Base-by-base conservation (phyloP, 2,329 filamentous ascomycete species). In the Colletotrichum euphorbiae region DNA sequence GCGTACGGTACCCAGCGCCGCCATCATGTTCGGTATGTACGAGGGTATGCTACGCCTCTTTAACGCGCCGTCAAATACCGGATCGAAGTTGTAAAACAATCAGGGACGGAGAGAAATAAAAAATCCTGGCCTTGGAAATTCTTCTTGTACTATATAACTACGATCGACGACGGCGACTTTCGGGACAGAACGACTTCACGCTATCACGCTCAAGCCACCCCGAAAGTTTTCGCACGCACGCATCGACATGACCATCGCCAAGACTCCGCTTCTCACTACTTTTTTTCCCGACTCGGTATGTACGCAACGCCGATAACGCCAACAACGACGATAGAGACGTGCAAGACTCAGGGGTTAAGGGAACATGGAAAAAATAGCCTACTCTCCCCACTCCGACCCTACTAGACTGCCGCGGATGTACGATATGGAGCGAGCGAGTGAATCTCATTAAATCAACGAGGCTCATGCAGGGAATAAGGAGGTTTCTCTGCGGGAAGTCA, bases 11-110 rank as follows among this genome's bases (percentile, higher is more conserved):
- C 95, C 95, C 1, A 96, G 92, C 73, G 94, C 95, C 7, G 94
- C 93, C 72, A 97, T 98, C 78, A 98, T 97, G 92, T 97, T 98
- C 78, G 94, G 93, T 79, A 96, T 96, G 84, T 97, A 89, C 75
- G 87, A 89, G 75, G 85, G 82, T 62, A 88, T 89, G 48, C 78
- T 89, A 33, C 81, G 82, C 6, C 73, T 86, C 6, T 82, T 85
- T 67, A 74, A 82, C 66, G 59, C 63, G 13, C 55, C 70, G 3
- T 68, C 60, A 40, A 71, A 70, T n/a, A 46, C 67, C 7, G 42
- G 31, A 21, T 38, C 60, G 13, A 67, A 28, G 28, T 43, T 67
- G 52, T 67, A 40, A 54, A 9, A 36, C 28, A 38, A 11, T 4
- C 36, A 6, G 15, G 36, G 13, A 38, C 9, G 4, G 13, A 15